Evolutionary conservation across 176 grass and related monocot genomes (phyloP), one percentile per base, ranked within the genome.

Genomic region (Alopecurus myosuroides): DNA sequence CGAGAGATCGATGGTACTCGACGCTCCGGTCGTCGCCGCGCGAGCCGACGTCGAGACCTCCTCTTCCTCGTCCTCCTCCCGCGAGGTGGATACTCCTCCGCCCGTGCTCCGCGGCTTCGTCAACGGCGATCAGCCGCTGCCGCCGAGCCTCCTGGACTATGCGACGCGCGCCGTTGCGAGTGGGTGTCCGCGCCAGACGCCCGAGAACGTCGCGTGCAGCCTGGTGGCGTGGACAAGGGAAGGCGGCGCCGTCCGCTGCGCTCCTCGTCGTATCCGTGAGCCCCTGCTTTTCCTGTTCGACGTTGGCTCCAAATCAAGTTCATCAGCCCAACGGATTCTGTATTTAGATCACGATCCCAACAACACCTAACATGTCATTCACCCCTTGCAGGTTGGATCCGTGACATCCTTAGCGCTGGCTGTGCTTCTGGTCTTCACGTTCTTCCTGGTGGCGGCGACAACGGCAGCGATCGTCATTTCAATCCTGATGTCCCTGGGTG

Each of bases 211-310:
- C 11, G 89, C 88, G 19, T 5, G 74, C 9, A 81, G 88, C 76
- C 87, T 98, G 81, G 46, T 68, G 7, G 77, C 74, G 6, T 95
- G 96, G 89, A 95, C 91, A 20, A 80, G 85, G 57, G 80, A 55
- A 9, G 93, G 91, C n/a, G 74, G 89, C 86, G 33, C 81, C 45
- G 45, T 82, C 26, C 85, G 89, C 23, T n/a, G 83, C 88, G 9
- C 77, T 95, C 33, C 83, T 94, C 66, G 56, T 94, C 83, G 86
- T 89, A 56, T 85, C 88, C 79, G 93, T 98, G 83, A 86, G 89
- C 52, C 73, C 9, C 13, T 34, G 8, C 14, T 40, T 40, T 69
- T 48, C 13, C 64, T 34, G 5, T 58, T 26, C 12, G 52, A 17
- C 7, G 19, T 64, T 10, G 73, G 1, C 11, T 77, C 30, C 49